These are phyloP conservation scores for Alternaria ventricosa DNA, from an alignment of 2,329 filamentous ascomycete genomes.

Conservation along the genomic window DNA sequence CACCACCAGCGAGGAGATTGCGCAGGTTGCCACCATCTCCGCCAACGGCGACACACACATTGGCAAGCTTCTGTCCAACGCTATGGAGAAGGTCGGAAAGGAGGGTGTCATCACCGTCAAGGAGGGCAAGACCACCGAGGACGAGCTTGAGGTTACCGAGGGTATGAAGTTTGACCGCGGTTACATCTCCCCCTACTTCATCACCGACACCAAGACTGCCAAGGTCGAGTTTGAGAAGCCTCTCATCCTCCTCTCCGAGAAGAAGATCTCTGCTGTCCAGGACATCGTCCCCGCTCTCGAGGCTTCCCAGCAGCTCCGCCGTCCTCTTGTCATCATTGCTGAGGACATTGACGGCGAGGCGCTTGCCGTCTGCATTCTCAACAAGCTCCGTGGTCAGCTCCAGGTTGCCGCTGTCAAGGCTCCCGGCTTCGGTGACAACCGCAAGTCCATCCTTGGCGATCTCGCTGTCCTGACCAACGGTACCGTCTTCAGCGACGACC, in stretches of 20 bases:
- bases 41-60: slow-evolving; percentile 97
- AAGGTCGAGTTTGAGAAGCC: slow-evolving; percentile 99
- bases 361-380: slow-evolving; percentile 97
- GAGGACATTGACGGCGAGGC: slow-evolving; percentile 99
- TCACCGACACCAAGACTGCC: slow-evolving; percentile 97
- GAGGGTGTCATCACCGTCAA: slow-evolving; percentile 99
- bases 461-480: slow-evolving; percentile 94
- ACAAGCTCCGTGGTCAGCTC: slow-evolving; percentile 99
- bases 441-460: slow-evolving; percentile 98
- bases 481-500: slow-evolving; percentile 97
- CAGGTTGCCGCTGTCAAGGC: slow-evolving; percentile 99
- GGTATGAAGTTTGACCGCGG: slow-evolving; percentile 99
- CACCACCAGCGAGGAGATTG: slow-evolving; percentile 95
- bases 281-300: slow-evolving; percentile 98
- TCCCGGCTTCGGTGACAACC: slow-evolving; percentile 99
- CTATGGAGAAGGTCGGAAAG: slow-evolving; percentile 99
- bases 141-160: slow-evolving; percentile 98
- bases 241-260: slow-evolving; percentile 96
- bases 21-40: slow-evolving; percentile 97
- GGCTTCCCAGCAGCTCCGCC: slow-evolving; percentile 92
- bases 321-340: slow-evolving; percentile 96
- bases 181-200: slow-evolving; percentile 99
- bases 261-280: slow-evolving; percentile 99
- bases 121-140: slow-evolving; percentile 98
- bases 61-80: slow-evolving; percentile 92